Base-by-base conservation (phyloP, 2,329 filamentous ascomycete genomes). In the Claviceps purpurea region DNA sequence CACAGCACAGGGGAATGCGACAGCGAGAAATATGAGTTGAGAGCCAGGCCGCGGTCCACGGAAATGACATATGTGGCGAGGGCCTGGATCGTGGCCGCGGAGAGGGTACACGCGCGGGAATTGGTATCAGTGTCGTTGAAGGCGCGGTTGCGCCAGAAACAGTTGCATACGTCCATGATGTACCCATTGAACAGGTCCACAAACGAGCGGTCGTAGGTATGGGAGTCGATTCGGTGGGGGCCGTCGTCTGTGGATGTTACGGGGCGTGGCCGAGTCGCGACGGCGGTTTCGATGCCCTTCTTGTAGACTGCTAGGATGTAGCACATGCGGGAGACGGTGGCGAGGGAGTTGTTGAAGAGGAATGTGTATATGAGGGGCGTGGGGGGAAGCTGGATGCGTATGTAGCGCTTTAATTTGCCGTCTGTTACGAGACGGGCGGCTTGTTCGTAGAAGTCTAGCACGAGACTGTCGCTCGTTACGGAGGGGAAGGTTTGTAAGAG, bases 121-220 rank as follows among this genome's bases (percentile, higher is more conserved):
- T 82, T 82, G n/a, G 75, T 69, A 57, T 91, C 86, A 1, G 72
- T 70, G 13, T 70, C 70, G 53, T 79, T 79, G 54, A 94, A 84
- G 1, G 84, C 88, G 13, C 83, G 79, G 22, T 79, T 78, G 8
- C 87, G 79, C 88, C 88, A 94, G 47, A 93, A 65, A 49, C 86
- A 81, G 63, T 94, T 94, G 71, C 87, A 90, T 37, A 89, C 77
- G 62, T 95, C 89, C 81, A 93, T 90, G 37, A 94, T 76, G 63
- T 85, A 89, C 22, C 84, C 84, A 64, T 95, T 95, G 70, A 93
- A 90, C 24, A 76, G 70, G 56, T 81, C 78, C 42, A 89, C 78
- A 52, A 84, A 78, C 37, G 73, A 68, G 43, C 77, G 73, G 30
- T 80, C 73, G 55, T 83, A 84, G 11, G 69, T 64, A 18, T 65